Evolutionary conservation across 2,329 filamentous ascomycete species (phyloP).

Genomic region (Sarocladiaceae sp.): DNA sequence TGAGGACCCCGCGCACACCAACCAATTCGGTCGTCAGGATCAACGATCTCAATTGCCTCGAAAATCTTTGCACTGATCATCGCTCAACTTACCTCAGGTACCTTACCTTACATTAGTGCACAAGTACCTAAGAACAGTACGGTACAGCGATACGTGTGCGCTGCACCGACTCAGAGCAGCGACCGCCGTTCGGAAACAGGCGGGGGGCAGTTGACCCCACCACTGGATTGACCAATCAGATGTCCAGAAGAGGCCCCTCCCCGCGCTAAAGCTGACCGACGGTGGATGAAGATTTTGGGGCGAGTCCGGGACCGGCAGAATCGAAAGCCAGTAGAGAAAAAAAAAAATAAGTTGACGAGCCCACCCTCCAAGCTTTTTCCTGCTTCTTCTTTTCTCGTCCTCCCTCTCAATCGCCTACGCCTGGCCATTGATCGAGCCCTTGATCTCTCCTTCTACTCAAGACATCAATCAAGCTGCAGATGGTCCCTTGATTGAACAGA

Average conservation of each 20-base stretch:
- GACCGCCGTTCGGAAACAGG: too few relatives aligned
- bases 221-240: slow-evolving; percentile 7
- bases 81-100: too few relatives aligned
- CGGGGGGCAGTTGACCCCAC: too few relatives aligned
- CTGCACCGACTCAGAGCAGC: too few relatives aligned
- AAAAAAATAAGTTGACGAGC: slow-evolving; percentile 12
- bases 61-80: too few relatives aligned
- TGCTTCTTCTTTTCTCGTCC: slow-evolving; percentile 10
- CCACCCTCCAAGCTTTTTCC: slow-evolving; percentile 10
- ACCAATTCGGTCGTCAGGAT: too few relatives aligned
- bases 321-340: slow-evolving; percentile 5
- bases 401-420: slow-evolving; percentile 9
- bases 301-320: slow-evolving; percentile 5
- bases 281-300: slow-evolving; percentile 4
- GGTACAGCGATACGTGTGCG: too few relatives aligned
- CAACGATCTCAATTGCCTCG: too few relatives aligned
- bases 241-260: not conserved
- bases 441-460: not conserved
- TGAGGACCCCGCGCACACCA: too few relatives aligned
- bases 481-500: slow-evolving; percentile 2
- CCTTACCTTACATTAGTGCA: too few relatives aligned
- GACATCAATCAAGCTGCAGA: slow-evolving; percentile 1
- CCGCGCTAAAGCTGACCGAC: slow-evolving; percentile 7
- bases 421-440: slow-evolving; percentile 7
- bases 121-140: too few relatives aligned